These are phyloP conservation scores for Silene uniflora DNA, from an alignment of 148 eudicot genomes.

Conservation along the genomic window DNA sequence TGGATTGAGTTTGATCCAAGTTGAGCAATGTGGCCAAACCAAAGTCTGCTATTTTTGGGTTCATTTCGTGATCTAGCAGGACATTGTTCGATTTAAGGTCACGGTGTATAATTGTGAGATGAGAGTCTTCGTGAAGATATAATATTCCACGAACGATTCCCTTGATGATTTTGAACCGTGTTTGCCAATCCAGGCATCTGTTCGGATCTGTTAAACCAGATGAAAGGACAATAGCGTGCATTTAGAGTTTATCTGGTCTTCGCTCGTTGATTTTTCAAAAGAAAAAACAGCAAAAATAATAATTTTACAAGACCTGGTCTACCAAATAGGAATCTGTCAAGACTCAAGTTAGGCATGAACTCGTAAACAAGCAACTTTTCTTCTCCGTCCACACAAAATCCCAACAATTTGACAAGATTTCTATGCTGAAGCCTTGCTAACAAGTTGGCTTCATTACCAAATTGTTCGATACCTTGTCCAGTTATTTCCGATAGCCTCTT, in stretches of 20 bases:
- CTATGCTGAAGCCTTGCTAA: constrained; percentile 48
- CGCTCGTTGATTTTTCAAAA: neutral
- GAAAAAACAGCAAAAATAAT: too few relatives aligned
- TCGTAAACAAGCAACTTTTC: too few relatives aligned
- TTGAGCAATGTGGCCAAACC: too few relatives aligned
- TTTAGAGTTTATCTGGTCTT: neutral
- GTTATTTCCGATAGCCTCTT: constrained; percentile 19
- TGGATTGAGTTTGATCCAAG: too few relatives aligned
- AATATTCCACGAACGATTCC: neutral
- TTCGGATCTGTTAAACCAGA: neutral
- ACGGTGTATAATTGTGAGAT: too few relatives aligned
- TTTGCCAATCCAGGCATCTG: neutral
- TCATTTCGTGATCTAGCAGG: too few relatives aligned
- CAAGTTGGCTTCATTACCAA: constrained; percentile 29
- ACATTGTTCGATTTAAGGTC: too few relatives aligned
- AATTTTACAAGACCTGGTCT: neutral
- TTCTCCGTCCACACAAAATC: too few relatives aligned
- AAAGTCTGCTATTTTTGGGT: too few relatives aligned
- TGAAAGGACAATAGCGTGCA: too few relatives aligned
- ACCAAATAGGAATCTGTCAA: constrained; percentile 39
- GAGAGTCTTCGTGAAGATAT: constrained; percentile 3
- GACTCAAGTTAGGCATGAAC: constrained; percentile 39
- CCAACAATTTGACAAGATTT: constrained; percentile 43
- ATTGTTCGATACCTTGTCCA: constrained; percentile 19
- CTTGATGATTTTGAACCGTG: neutral